phyloP scores from a whole-genome alignment of 352 stramenopile species.

The Phytophthora cactorum region DNA sequence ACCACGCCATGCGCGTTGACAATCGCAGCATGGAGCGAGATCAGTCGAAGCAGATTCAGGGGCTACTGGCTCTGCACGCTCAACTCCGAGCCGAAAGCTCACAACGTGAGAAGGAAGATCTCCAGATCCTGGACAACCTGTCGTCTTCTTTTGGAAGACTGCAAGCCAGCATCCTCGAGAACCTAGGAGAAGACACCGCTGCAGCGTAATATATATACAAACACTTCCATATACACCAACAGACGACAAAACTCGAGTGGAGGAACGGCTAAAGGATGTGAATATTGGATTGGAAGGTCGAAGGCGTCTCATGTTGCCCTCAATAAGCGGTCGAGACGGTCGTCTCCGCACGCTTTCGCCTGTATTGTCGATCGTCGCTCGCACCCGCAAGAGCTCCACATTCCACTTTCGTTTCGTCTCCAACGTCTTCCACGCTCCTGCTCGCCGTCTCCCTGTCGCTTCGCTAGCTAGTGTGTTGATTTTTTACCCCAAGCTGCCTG shows the following conservation, averaged over 20 bases:
- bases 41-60: conserved; percentile 52
- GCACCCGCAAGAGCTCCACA: conserved; percentile 11
- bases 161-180: conserved; percentile 83
- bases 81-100: conserved; percentile 60
- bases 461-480: conserved; percentile 38
- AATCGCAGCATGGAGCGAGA: conserved; percentile 61
- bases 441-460: conserved; percentile 41
- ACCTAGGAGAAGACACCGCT: conserved; percentile 64
- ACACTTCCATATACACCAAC: conserved; percentile 1
- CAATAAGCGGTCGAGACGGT: conserved; percentile 9
- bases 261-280: conserved; percentile 43
- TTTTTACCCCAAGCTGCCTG: conserved; percentile 51
- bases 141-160: conserved; percentile 76
- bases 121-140: conserved; percentile 84
- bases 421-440: conserved; percentile 25
- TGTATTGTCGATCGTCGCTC: conserved; percentile 20
- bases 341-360: conserved; percentile 24
- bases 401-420: conserved; percentile 25
- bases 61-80: conserved; percentile 52
- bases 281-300: conserved; percentile 53
- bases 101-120: conserved; percentile 72
- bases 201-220: conserved; percentile 12
- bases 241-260: conserved; percentile 26
- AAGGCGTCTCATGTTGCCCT: conserved; percentile 26
- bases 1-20: conserved; percentile 74